phyloP scores from a whole-genome alignment of 1,284 basidiomycete genomes.

The Inonotus hispidus region DNA sequence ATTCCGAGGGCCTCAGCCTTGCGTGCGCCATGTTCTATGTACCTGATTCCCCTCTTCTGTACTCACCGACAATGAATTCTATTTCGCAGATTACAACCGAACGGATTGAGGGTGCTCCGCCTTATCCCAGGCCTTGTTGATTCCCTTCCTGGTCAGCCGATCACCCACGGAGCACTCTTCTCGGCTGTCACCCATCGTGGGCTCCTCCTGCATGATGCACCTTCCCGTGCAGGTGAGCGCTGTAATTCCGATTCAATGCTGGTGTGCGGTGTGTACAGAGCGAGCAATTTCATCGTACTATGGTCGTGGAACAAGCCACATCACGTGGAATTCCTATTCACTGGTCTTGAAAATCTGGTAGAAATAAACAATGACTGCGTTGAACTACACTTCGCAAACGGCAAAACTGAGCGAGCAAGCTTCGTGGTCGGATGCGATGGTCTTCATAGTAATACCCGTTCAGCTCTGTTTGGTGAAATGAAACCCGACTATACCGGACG shows the following conservation, averaged over 20 bases:
- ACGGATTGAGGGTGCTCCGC: slow-evolving; percentile 36
- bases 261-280: slow-evolving; percentile 32
- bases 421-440: slow-evolving; percentile 45
- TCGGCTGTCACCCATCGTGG: slow-evolving; percentile 31
- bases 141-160: slow-evolving; percentile 28
- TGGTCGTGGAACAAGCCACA: slow-evolving; percentile 31
- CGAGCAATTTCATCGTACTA: slow-evolving; percentile 29
- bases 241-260: slow-evolving; percentile 19
- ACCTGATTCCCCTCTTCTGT: background rate
- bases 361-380: slow-evolving; percentile 27
- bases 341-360: slow-evolving; percentile 32
- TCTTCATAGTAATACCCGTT: slow-evolving; percentile 38
- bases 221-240: slow-evolving; percentile 20
- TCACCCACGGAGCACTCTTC: slow-evolving; percentile 25
- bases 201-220: slow-evolving; percentile 28
- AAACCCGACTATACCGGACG: slow-evolving; percentile 35
- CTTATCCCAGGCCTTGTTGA: slow-evolving; percentile 36
- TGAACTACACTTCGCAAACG: slow-evolving; percentile 34
- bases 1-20: slow-evolving; percentile 34
- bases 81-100: slow-evolving; percentile 34
- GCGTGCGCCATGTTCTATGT: slow-evolving; percentile 26
- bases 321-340: slow-evolving; percentile 33
- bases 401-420: slow-evolving; percentile 33
- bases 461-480: slow-evolving; percentile 37
- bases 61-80: background rate